Percentiles rank a stretch among this genome's conserved stretches.
Evolutionary conservation across 805 yeast species (phyloP).

Genomic region (Komagataella mondaviorum): DNA sequence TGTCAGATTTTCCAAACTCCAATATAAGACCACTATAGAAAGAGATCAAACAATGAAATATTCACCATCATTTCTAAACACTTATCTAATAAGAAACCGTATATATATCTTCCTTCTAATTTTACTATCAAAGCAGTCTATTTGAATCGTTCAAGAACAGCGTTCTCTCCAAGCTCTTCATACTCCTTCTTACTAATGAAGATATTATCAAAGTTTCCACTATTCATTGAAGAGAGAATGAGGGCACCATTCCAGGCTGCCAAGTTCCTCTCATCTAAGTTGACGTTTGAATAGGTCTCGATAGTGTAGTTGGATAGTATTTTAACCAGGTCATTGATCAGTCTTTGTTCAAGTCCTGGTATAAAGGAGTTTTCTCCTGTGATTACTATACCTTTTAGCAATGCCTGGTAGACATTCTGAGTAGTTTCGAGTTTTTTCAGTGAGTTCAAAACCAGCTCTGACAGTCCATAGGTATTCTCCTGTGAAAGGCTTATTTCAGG

Average conservation of each 20-base stretch:
- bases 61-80: too few species aligned
- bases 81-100: too few species aligned
- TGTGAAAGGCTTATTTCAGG: slow-evolving; percentile 29
- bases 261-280: slow-evolving; percentile 36
- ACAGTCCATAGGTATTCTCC: slow-evolving; percentile 36
- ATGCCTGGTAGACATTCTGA: slow-evolving; percentile 22
- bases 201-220: slow-evolving; percentile 43
- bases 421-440: slow-evolving; percentile 31
- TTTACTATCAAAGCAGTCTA: slow-evolving; percentile 6
- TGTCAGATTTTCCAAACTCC: too few species aligned
- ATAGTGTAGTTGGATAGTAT: slow-evolving; percentile 37
- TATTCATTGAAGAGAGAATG: slow-evolving; percentile 36
- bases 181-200: slow-evolving; percentile 54
- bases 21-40: too few species aligned
- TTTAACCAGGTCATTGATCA: slow-evolving; percentile 39
- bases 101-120: too few species aligned
- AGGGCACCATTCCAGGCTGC: slow-evolving; percentile 68
- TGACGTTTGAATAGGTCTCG: slow-evolving; percentile 24
- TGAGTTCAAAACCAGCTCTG: slow-evolving; percentile 29
- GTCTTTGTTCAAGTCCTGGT: slow-evolving; percentile 40
- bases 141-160: slow-evolving; percentile 29
- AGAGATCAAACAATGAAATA: too few species aligned
- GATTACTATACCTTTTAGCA: slow-evolving; percentile 35
- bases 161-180: slow-evolving; percentile 44
- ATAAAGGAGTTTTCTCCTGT: slow-evolving; percentile 49